Percentiles rank a stretch among this genome's conserved stretches.
phyloP scores from a whole-genome alignment of 2,329 filamentous ascomycete species.

The Phialocephala sp. region DNA sequence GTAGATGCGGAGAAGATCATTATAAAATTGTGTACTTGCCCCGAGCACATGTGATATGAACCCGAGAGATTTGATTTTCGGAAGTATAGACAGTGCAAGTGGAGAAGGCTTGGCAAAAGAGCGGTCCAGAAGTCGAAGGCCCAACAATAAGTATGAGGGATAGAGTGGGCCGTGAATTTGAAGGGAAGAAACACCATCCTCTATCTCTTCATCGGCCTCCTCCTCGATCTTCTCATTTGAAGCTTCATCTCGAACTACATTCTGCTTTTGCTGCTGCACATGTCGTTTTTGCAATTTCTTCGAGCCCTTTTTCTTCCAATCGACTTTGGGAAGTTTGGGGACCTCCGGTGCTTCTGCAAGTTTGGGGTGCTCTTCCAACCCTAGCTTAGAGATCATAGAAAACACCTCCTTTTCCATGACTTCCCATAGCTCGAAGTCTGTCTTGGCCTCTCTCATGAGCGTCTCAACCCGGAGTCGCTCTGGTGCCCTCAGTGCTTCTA shows the following conservation, averaged over 20 bases:
- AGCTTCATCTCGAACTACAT: background rate
- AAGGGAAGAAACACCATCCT: slow-evolving; percentile 42
- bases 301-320: slow-evolving; percentile 19
- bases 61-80: slow-evolving; percentile 70
- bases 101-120: slow-evolving; percentile 64
- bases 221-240: background rate
- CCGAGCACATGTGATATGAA: slow-evolving; percentile 74
- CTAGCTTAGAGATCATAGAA: slow-evolving; percentile 59
- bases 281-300: background rate
- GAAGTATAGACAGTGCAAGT: slow-evolving; percentile 65
- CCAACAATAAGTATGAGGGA: slow-evolving; percentile 63
- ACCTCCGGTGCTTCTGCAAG: background rate
- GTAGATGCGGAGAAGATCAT: slow-evolving; percentile 65
- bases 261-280: background rate
- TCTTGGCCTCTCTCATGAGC: slow-evolving; percentile 59
- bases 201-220: background rate
- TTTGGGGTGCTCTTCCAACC: slow-evolving; percentile 49
- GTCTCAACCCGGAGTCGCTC: slow-evolving; percentile 60
- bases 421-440: slow-evolving; percentile 71
- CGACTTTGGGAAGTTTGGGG: background rate
- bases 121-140: slow-evolving; percentile 60
- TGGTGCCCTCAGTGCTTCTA: slow-evolving; percentile 41
- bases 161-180: slow-evolving; percentile 69
- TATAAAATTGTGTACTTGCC: slow-evolving; percentile 72
- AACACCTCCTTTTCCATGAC: slow-evolving; percentile 72